Conservation (phyloP, 345 rosid species). For the Melaleuca quinquenervia region DNA sequence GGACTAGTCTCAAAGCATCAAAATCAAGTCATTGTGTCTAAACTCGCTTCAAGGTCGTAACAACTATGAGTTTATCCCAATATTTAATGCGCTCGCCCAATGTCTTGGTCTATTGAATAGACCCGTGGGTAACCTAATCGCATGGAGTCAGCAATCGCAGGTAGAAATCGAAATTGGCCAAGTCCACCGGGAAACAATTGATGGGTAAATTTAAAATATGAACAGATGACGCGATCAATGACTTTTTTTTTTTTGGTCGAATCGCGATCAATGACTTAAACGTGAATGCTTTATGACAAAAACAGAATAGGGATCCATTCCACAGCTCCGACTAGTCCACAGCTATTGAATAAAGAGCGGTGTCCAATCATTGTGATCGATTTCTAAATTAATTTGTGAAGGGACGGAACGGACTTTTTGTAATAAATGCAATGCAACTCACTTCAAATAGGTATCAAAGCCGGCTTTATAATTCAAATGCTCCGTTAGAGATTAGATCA, state of each 20-base stretch:
- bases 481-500: neutral
- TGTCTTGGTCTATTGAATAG: neutral
- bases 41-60: neutral
- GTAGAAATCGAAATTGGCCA: neutral
- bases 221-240: neutral
- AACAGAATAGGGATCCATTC: neutral
- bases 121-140: neutral
- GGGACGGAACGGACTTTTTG: neutral
- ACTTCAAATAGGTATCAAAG: neutral
- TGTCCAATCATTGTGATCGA: neutral
- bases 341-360: neutral
- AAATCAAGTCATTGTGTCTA: neutral
- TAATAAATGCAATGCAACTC: neutral
- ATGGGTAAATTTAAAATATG: neutral
- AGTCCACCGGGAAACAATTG: neutral
- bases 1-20: neutral
- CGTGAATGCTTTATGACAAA: neutral
- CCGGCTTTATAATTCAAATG: neutral
- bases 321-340: neutral
- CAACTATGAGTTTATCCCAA: rapidly evolving
- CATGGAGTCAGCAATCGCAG: neutral
- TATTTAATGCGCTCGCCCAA: neutral
- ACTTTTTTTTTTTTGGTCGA: too few species aligned
- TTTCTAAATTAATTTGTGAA: neutral
- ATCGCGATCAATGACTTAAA: neutral